Evolutionary conservation across 805 yeast species (phyloP).

Genomic region (Metahyphopichia silvanorum): DNA sequence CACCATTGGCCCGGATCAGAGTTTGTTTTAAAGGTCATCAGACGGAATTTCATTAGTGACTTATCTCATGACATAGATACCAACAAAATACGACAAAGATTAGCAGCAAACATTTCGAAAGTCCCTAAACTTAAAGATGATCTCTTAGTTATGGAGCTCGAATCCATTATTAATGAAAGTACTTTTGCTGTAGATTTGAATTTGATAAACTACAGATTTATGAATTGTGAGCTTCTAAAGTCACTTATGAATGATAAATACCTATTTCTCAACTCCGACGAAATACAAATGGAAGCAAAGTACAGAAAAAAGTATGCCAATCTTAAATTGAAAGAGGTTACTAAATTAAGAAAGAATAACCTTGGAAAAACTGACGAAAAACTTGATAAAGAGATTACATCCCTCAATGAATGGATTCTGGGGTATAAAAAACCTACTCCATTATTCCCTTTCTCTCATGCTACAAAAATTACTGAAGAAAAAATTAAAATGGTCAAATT

Average conservation of each 20-base stretch:
- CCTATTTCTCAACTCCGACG: background rate
- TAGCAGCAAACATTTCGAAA: too few species aligned
- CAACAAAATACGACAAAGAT: too few species aligned
- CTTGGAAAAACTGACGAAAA: background rate
- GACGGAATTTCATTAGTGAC: background rate
- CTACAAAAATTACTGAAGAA: background rate
- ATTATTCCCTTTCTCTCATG: background rate
- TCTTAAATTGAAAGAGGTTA: background rate
- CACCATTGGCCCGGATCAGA: constrained; percentile 13
- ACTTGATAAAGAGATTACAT: background rate
- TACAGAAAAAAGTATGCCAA: background rate
- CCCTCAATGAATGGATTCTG: background rate
- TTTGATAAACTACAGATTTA: background rate
- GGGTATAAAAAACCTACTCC: background rate
- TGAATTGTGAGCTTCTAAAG: background rate
- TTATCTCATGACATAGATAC: too few species aligned
- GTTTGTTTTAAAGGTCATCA: background rate
- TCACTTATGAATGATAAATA: background rate
- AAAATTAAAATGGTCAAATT: background rate
- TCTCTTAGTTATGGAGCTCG: too few species aligned
- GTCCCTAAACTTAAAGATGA: too few species aligned
- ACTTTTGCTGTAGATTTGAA: too few species aligned
- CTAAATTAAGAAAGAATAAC: background rate
- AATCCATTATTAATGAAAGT: too few species aligned
- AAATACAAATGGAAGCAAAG: background rate